phyloP scores from a whole-genome alignment of 2,329 filamentous ascomycete genomes.

The Apiospora koreana region DNA sequence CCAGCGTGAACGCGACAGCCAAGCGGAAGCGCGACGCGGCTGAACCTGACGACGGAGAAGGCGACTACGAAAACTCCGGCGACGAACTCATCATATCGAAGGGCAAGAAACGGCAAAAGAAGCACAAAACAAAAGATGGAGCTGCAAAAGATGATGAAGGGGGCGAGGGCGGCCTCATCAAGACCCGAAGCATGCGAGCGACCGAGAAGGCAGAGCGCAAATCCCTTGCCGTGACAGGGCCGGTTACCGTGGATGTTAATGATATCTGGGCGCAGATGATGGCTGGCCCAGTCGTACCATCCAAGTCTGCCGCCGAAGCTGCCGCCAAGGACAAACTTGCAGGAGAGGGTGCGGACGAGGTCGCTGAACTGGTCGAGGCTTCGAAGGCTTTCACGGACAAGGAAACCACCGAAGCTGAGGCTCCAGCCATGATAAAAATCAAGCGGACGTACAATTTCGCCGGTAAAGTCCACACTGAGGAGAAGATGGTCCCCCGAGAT shows the following conservation, averaged over 20 bases:
- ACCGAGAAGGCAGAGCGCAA: constrained; percentile 64
- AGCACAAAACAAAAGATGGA: constrained; percentile 43
- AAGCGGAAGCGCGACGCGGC: constrained; percentile 34
- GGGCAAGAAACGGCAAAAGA: constrained; percentile 55
- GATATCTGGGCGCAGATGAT: constrained; percentile 70
- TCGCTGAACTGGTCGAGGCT: constrained; percentile 16
- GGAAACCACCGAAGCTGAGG: constrained; percentile 22
- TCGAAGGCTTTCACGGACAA: constrained; percentile 15
- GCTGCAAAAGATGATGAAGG: constrained; percentile 55
- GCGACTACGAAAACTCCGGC: constrained; percentile 67
- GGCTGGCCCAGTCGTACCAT: constrained; percentile 39
- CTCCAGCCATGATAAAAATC: constrained; percentile 56
- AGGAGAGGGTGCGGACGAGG: neutral
- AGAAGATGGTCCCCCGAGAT: constrained; percentile 66
- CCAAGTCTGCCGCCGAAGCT: constrained; percentile 20
- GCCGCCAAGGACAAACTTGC: neutral
- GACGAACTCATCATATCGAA: constrained; percentile 69
- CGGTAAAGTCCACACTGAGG: constrained; percentile 70
- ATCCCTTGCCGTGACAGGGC: constrained; percentile 51
- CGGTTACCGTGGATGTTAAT: constrained; percentile 71
- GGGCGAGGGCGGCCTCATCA: constrained; percentile 65
- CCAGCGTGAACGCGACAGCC: constrained; percentile 23
- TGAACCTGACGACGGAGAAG: constrained; percentile 41
- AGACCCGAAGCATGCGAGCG: constrained; percentile 71
- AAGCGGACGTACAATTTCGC: constrained; percentile 76